Conservation (phyloP, 495 filamentous ascomycete species). For the Bacidia gigantensis region DNA sequence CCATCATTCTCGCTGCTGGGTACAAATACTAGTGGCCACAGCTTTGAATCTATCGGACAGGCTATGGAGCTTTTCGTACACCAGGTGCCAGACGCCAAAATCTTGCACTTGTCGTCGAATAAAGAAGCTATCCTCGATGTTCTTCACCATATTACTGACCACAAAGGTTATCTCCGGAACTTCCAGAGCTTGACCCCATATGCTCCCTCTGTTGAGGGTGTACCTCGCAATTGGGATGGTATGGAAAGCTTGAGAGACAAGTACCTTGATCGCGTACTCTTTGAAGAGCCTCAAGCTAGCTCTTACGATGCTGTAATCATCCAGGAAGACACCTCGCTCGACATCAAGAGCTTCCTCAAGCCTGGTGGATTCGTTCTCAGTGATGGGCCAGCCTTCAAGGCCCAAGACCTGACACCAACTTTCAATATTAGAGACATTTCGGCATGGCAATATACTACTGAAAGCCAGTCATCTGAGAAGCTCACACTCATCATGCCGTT, state of each 20-base stretch:
- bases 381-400: background rate
- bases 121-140: constrained; percentile 5
- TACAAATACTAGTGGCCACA: background rate
- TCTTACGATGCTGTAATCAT: constrained; percentile 13
- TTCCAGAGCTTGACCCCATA: constrained; percentile 14
- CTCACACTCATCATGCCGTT: constrained; percentile 9
- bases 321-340: constrained; percentile 3
- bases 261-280: constrained; percentile 3
- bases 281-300: constrained; percentile 8
- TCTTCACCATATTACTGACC: constrained; percentile 1
- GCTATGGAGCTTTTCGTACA: constrained; percentile 17
- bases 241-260: constrained; percentile 4
- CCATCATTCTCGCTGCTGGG: constrained; percentile 13
- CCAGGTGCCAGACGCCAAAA: constrained; percentile 13
- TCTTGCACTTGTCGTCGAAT: constrained; percentile 15
- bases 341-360: constrained; percentile 9
- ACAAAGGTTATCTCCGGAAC: constrained; percentile 5
- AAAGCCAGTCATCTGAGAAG: background rate
- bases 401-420: constrained; percentile 3
- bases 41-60: constrained; percentile 6
- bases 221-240: background rate
- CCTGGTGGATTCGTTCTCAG: constrained; percentile 11
- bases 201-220: background rate
- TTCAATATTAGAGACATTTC: constrained; percentile 7
- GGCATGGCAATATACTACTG: constrained; percentile 4